Conservation (phyloP, 2,329 filamentous ascomycete genomes). For the Rhynchosporium secalis region DNA sequence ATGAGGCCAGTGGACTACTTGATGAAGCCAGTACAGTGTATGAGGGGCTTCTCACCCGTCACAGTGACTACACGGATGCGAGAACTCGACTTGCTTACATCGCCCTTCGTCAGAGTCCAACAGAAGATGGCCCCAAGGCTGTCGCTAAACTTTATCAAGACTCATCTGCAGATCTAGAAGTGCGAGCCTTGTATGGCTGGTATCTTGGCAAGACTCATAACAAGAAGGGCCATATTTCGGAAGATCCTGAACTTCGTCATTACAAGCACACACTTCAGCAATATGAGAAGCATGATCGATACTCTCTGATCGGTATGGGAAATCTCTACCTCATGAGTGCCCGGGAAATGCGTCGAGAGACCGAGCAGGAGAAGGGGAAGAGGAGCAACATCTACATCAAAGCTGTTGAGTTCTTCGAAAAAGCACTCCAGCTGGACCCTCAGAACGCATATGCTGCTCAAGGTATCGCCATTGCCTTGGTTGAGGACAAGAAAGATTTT, state of each 20-base stretch:
- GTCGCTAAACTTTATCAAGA: conserved; percentile 84
- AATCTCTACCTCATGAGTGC: conserved; percentile 83
- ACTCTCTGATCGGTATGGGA: conserved; percentile 94
- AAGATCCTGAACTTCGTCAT: conserved; percentile 89
- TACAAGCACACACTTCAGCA: conserved; percentile 95
- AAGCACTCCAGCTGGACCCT: conserved; percentile 90
- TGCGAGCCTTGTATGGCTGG: conserved; percentile 92
- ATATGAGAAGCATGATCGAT: conserved; percentile 97
- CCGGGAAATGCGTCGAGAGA: conserved; percentile 90
- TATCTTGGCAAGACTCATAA: conserved; percentile 83
- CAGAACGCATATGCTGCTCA: conserved; percentile 96
- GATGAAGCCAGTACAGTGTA: conserved; percentile 89
- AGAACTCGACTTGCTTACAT: conserved; percentile 88
- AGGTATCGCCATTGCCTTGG: conserved; percentile 88
- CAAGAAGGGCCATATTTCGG: conserved; percentile 77
- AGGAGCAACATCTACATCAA: conserved; percentile 83
- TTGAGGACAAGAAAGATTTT: conserved; percentile 92
- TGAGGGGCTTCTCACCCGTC: conserved; percentile 78
- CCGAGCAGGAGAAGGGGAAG: conserved; percentile 88
- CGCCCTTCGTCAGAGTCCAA: conserved; percentile 74
- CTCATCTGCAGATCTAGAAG: conserved; percentile 83
- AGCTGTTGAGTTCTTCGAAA: conserved; percentile 97
- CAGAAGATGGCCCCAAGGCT: conserved; percentile 82
- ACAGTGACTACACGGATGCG: conserved; percentile 91
- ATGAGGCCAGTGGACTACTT: conserved; percentile 78